Evolutionary conservation across 352 stramenopile species (phyloP).

Genomic region (Phytophthora melonis): DNA sequence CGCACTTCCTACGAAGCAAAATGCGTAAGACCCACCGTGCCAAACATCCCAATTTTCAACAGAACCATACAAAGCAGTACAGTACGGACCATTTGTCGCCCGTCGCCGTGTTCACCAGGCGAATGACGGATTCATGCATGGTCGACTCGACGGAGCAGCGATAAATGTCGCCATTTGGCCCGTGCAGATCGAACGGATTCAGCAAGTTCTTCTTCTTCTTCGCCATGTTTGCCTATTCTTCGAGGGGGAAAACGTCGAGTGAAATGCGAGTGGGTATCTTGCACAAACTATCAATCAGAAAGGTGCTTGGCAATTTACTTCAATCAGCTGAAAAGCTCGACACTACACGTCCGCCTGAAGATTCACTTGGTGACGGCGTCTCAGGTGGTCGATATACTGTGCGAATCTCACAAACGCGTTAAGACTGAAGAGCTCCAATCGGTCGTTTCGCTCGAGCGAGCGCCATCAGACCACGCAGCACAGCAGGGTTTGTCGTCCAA

Average conservation of each 20-base stretch:
- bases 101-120: constrained; percentile 16
- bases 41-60: too few relatives aligned
- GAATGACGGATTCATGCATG: constrained; percentile 1
- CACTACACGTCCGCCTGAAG: too few relatives aligned
- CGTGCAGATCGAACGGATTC: constrained; percentile 12
- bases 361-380: too few relatives aligned
- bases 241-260: not conserved
- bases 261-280: not conserved
- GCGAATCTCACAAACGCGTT: too few relatives aligned
- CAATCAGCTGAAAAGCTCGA: too few relatives aligned
- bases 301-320: too few relatives aligned
- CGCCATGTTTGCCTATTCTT: not conserved
- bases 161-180: constrained; percentile 2
- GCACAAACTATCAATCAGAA: not conserved
- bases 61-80: not conserved
- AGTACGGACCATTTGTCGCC: constrained; percentile 18
- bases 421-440: too few relatives aligned
- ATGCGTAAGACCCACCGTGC: not conserved
- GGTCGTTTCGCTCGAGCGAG: too few relatives aligned
- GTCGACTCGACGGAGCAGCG: constrained; percentile 16
- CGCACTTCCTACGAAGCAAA: constrained; percentile 13
- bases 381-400: too few relatives aligned
- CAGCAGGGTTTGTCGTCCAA: too few relatives aligned
- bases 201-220: not conserved
- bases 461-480: too few relatives aligned